A percentile compares a stretch with the other conserved stretches of the same genome.
Evolutionary conservation across 2,329 filamentous ascomycete genomes (phyloP).

Genomic region (Aspergillus pseudonomiae): DNA sequence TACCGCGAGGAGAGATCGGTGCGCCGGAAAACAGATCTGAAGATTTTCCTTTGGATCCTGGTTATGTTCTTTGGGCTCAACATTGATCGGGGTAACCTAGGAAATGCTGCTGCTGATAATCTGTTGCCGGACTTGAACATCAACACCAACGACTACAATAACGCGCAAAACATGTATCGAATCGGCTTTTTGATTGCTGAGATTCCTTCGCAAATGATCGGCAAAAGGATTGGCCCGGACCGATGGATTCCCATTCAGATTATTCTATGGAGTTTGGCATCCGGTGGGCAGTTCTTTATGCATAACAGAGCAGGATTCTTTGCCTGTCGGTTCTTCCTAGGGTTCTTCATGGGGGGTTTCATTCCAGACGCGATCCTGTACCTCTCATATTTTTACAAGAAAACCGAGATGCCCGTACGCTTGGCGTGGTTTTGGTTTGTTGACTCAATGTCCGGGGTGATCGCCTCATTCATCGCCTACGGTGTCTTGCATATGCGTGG

Average conservation of each 20-base stretch:
- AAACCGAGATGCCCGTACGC: constrained; percentile 37
- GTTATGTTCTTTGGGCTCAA: constrained; percentile 50
- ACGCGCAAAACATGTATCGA: constrained; percentile 13
- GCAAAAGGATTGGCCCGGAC: constrained; percentile 15
- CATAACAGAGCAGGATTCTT: constrained; percentile 7
- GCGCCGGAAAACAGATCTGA: constrained; percentile 34
- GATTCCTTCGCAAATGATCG: constrained; percentile 11
- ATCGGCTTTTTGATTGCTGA: constrained; percentile 13
- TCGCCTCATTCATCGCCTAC: constrained; percentile 39
- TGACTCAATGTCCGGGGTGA: constrained; percentile 34
- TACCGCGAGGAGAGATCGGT: constrained; percentile 29
- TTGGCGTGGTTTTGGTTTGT: constrained; percentile 44
- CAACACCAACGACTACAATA: constrained; percentile 24
- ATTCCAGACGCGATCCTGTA: constrained; percentile 47
- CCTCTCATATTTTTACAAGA: constrained; percentile 45
- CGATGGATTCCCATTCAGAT: constrained; percentile 11
- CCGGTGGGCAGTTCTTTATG: constrained; percentile 45
- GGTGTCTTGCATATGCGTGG: constrained; percentile 46
- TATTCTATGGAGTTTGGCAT: constrained; percentile 22
- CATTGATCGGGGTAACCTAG: constrained; percentile 30
- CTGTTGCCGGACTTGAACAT: not conserved
- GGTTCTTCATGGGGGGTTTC: constrained; percentile 28
- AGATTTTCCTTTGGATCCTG: constrained; percentile 43
- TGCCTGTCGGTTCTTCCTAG: constrained; percentile 9
- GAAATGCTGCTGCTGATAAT: not conserved